Evolutionary conservation across 331 rosid genomes (phyloP).

Genomic region (Spiraea crenata): DNA sequence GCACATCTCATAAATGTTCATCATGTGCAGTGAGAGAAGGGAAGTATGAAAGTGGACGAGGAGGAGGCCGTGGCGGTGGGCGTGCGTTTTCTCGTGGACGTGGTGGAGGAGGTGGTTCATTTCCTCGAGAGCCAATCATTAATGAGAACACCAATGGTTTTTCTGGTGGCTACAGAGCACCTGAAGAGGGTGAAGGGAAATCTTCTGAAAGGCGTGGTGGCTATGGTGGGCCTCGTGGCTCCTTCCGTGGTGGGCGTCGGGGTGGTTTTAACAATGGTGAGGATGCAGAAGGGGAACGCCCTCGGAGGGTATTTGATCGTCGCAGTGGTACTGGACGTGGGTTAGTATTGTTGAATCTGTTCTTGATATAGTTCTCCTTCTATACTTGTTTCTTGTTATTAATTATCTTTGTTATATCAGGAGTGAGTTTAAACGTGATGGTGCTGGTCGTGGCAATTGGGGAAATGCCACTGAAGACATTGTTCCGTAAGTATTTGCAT

Average conservation of each 20-base stretch:
- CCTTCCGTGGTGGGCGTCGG: slow-evolving; percentile 76
- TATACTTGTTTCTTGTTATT: background rate
- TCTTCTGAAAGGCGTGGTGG: slow-evolving; percentile 60
- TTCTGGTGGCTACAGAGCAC: slow-evolving; percentile 43
- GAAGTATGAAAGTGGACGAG: slow-evolving; percentile 53
- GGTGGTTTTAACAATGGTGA: slow-evolving; percentile 80
- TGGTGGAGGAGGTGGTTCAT: slow-evolving; percentile 60
- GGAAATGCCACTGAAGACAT: slow-evolving; percentile 70
- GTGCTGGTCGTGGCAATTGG: slow-evolving; percentile 93
- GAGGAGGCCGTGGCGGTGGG: slow-evolving; percentile 44
- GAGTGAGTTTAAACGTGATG: slow-evolving; percentile 72
- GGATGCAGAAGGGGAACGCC: slow-evolving; percentile 67
- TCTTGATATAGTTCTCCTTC: no score
- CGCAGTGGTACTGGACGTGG: slow-evolving; percentile 95
- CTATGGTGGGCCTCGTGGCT: slow-evolving; percentile 58
- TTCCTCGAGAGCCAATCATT: slow-evolving; percentile 47
- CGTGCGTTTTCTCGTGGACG: slow-evolving; percentile 57
- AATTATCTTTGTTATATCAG: slow-evolving; percentile 30
- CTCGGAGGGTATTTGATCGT: slow-evolving; percentile 69
- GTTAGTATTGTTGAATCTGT: slow-evolving; percentile 31
- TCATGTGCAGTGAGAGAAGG: slow-evolving; percentile 60
- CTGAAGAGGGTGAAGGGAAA: slow-evolving; percentile 67
- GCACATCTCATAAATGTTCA: background rate
- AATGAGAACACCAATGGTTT: slow-evolving; percentile 55
- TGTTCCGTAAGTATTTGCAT: slow-evolving; percentile 50